A percentile compares a stretch with the other conserved stretches of the same genome.
phyloP scores from a whole-genome alignment of 495 filamentous ascomycete genomes.

The Arthonia radiata region DNA sequence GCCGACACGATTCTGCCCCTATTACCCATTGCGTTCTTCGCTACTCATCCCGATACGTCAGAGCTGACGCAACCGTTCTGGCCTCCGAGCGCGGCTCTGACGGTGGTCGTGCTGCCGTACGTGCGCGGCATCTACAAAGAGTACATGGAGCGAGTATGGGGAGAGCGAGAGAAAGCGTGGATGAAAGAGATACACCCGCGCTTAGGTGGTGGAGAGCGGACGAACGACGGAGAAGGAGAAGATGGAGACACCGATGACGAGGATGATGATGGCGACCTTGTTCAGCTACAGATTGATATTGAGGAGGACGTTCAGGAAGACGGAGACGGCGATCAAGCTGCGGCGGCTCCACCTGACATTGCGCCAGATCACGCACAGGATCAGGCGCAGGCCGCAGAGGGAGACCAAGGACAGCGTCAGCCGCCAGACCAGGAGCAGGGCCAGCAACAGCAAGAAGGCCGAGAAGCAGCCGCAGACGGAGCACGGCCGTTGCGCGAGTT shows the following conservation, averaged over 20 bases:
- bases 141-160: constrained; percentile 40
- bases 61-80: constrained; percentile 27
- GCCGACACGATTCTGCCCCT: constrained; percentile 34
- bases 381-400: constrained; percentile 2
- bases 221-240: constrained; percentile 11
- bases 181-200: constrained; percentile 34
- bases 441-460: not conserved
- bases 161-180: constrained; percentile 36
- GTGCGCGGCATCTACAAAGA: constrained; percentile 39
- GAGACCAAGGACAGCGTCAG: no score
- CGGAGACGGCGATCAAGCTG: constrained; percentile 2
- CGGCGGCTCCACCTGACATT: constrained; percentile 3
- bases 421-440: constrained; percentile 1
- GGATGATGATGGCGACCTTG: constrained; percentile 14
- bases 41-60: constrained; percentile 16
- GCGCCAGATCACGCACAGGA: constrained; percentile 7
- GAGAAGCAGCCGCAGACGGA: no score
- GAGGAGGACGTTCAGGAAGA: constrained; percentile 14
- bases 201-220: constrained; percentile 22
- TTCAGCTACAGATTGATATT: constrained; percentile 15
- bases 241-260: constrained; percentile 18
- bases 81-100: constrained; percentile 54
- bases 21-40: constrained; percentile 36
- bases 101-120: constrained; percentile 40
- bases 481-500: no score